Evolutionary conservation across 495 filamentous ascomycete species (phyloP).

Genomic region (Cercophora scortea): DNA sequence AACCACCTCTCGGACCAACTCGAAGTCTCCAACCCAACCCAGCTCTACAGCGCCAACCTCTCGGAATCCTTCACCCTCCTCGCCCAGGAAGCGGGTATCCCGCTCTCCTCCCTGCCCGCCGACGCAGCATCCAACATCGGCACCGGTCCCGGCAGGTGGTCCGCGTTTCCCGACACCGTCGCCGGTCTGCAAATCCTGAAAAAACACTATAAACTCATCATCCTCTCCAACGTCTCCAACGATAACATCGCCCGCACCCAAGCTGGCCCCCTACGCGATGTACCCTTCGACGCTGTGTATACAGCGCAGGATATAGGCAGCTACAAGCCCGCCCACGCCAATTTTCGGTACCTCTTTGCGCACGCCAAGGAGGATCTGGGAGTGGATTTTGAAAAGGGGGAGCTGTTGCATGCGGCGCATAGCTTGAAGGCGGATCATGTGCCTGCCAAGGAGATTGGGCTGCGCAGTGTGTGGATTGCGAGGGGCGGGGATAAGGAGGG

Average conservation of each 20-base stretch:
- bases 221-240: constrained; percentile 66
- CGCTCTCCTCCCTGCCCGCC: constrained; percentile 16
- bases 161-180: constrained; percentile 57
- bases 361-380: constrained; percentile 49
- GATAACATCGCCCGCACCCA: constrained; percentile 51
- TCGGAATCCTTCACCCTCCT: constrained; percentile 40
- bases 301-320: constrained; percentile 68
- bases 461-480: constrained; percentile 65
- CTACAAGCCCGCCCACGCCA: constrained; percentile 63
- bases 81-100: constrained; percentile 31
- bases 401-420: constrained; percentile 63
- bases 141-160: constrained; percentile 51
- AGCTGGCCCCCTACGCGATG: constrained; percentile 30
- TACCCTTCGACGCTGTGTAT: constrained; percentile 57
- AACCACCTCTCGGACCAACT: constrained; percentile 25
- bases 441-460: constrained; percentile 53
- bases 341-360: constrained; percentile 59
- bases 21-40: constrained; percentile 40
- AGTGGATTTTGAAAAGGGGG: constrained; percentile 36
- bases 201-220: constrained; percentile 57
- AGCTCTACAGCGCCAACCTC: constrained; percentile 53
- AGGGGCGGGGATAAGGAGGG: constrained; percentile 40
- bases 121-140: constrained; percentile 37
- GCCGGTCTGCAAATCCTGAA: constrained; percentile 48
- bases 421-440: constrained; percentile 66